Conservation (phyloP, 345 rosid species). For the Salix viminalis region DNA sequence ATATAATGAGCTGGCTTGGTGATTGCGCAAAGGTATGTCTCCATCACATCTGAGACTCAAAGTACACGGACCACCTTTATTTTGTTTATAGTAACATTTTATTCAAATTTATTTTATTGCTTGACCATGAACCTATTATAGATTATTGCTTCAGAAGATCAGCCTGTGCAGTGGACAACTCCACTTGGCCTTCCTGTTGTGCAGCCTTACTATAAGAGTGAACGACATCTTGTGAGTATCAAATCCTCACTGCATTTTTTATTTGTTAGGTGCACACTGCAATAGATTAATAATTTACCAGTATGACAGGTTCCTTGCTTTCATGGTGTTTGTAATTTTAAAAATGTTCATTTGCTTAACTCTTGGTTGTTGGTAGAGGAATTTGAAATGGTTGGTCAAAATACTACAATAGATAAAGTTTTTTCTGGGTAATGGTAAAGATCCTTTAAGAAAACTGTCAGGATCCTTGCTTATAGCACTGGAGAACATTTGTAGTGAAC, state of each 20-base stretch:
- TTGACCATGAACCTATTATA: slow-evolving; percentile 25
- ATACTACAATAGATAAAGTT: not conserved
- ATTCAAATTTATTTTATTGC: not conserved
- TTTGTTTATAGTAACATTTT: not conserved
- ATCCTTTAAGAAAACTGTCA: not conserved
- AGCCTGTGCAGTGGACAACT: slow-evolving; percentile 87
- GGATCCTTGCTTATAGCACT: not conserved
- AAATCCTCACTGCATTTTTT: not conserved
- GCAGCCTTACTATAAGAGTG: slow-evolving; percentile 81
- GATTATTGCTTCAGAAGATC: slow-evolving; percentile 79
- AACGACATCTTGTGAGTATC: slow-evolving; percentile 71
- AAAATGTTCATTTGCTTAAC: not conserved
- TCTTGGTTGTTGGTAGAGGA: not conserved
- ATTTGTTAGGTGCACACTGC: not conserved
- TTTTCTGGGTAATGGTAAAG: not conserved
- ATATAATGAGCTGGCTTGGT: slow-evolving; percentile 94
- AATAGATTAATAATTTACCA: not conserved
- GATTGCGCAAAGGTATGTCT: slow-evolving; percentile 81
- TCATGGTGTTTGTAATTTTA: not conserved
- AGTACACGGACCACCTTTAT: not conserved
- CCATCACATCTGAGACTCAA: not conserved
- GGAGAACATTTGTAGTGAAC: not conserved
- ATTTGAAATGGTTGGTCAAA: not conserved
- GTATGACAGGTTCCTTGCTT: not conserved
- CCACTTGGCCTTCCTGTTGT: slow-evolving; percentile 97